phyloP scores from a whole-genome alignment of 768 basidiomycete species.

The Crassisporium funariophilum region DNA sequence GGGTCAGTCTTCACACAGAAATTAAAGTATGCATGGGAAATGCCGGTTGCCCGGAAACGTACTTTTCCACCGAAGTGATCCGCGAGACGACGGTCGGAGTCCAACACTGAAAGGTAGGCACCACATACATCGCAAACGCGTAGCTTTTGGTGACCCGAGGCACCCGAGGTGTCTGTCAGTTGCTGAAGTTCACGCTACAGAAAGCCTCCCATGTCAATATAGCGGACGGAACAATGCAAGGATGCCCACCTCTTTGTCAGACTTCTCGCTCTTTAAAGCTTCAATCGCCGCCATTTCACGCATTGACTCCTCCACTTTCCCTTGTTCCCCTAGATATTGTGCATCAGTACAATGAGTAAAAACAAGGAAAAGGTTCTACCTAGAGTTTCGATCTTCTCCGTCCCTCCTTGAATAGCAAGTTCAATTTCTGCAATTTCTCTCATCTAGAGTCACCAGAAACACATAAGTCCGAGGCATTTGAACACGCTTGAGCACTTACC shows the following conservation, averaged over 20 bases:
- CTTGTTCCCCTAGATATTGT: conserved; percentile 77
- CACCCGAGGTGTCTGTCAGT: conserved; percentile 96
- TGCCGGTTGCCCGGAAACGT: conserved; percentile 31
- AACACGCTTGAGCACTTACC: conserved; percentile 42
- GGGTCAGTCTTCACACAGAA: conserved; percentile 20
- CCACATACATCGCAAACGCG: conserved; percentile 99
- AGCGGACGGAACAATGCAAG: conserved; percentile 13
- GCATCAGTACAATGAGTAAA: conserved; percentile 13
- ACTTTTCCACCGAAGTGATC: conserved; percentile 99
- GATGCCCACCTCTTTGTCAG: conserved; percentile 83
- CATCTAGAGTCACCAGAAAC: conserved; percentile 59
- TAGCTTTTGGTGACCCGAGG: conserved; percentile 99
- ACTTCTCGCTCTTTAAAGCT: conserved; percentile 93
- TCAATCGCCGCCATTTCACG: conserved; percentile 97
- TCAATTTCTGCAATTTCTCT: conserved; percentile 99
- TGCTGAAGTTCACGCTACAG: conserved; percentile 88
- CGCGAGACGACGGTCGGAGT: conserved; percentile 96
- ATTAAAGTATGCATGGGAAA: conserved; percentile 26
- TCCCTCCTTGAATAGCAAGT: conserved; percentile 96
- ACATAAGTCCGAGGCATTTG: conserved; percentile 7
- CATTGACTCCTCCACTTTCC: conserved; percentile 99
- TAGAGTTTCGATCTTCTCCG: conserved; percentile 94
- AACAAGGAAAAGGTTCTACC: conserved; percentile 47
- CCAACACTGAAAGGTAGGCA: conserved; percentile 96
- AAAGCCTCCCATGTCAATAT: conserved; percentile 10